phyloP scores from a whole-genome alignment of 805 yeast genomes.

The Cyberlindnera nakhonratchasimensis region DNA sequence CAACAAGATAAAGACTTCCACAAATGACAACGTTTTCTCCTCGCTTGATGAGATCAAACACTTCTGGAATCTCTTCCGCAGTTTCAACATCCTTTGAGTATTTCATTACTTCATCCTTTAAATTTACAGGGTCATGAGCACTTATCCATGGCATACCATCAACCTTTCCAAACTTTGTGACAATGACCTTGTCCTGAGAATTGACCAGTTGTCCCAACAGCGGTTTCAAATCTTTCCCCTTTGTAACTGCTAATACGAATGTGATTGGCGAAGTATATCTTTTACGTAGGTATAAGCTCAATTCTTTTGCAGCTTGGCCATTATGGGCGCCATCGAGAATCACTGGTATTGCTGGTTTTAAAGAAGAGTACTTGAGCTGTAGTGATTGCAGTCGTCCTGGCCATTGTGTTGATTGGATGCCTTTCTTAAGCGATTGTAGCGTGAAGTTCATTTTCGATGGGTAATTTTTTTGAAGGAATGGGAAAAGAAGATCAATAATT shows the following conservation, averaged over 20 bases:
- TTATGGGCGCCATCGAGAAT: conserved; percentile 94
- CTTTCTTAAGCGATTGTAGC: conserved; percentile 38
- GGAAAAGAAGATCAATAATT: conserved; percentile 40
- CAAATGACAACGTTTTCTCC: conserved; percentile 45
- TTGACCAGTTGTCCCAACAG: conserved; percentile 50
- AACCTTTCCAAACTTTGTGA: conserved; percentile 64
- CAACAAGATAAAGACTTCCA: conserved; percentile 68
- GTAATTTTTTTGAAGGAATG: conserved; percentile 24
- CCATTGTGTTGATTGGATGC: conserved; percentile 63
- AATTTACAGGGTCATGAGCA: conserved; percentile 36
- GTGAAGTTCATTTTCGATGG: conserved; percentile 31
- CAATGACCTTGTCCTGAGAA: conserved; percentile 52
- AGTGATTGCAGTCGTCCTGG: conserved; percentile 79
- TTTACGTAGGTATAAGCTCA: conserved; percentile 33
- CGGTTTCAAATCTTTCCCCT: conserved; percentile 58
- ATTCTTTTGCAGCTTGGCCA: conserved; percentile 73
- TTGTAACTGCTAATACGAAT: conserved; percentile 72
- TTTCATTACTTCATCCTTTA: conserved; percentile 22
- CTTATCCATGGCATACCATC: conserved; percentile 94
- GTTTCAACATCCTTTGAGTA: conserved; percentile 31
- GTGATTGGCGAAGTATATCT: conserved; percentile 44
- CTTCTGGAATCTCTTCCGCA: conserved; percentile 26
- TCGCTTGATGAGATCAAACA: conserved; percentile 26
- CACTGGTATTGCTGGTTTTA: conserved; percentile 30
- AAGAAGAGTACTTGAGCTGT: conserved; percentile 27